phyloP scores from a whole-genome alignment of 2,329 filamentous ascomycete genomes.

The Botryosphaeria dothidea region DNA sequence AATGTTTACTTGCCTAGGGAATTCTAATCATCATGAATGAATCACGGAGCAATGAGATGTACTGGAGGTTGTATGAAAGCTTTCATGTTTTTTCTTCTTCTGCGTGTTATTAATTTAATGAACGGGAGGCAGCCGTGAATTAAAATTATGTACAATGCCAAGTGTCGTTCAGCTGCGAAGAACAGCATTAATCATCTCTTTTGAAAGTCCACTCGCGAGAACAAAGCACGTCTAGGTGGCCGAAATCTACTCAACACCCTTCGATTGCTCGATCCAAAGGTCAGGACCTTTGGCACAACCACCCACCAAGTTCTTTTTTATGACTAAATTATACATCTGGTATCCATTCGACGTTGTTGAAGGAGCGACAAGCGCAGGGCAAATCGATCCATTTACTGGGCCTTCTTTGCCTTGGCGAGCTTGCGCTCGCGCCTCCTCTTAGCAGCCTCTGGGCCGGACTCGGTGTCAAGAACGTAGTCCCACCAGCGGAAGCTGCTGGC shows the following conservation, averaged over 20 bases:
- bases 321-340: background rate
- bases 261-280: conserved; percentile 2
- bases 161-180: conserved; percentile 4
- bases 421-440: conserved; percentile 81
- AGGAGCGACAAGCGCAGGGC: background rate
- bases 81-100: background rate
- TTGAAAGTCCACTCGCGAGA: background rate
- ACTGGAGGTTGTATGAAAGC: no score
- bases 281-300: background rate
- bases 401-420: conserved; percentile 68
- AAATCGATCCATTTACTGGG: conserved; percentile 30
- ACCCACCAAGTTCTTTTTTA: background rate
- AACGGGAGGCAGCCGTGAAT: conserved; percentile 12
- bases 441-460: conserved; percentile 83
- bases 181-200: conserved; percentile 11
- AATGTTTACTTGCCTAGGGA: no score
- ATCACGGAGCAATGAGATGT: background rate
- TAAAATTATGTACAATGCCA: conserved; percentile 15
- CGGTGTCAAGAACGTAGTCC: conserved; percentile 92
- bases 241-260: background rate
- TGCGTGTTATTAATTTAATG: background rate
- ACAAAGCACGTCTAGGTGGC: background rate
- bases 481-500: conserved; percentile 98
- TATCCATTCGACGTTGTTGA: background rate
- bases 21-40: no score